Conservation (phyloP, 1,284 basidiomycete species). For the Xerocomus amazonicus region DNA sequence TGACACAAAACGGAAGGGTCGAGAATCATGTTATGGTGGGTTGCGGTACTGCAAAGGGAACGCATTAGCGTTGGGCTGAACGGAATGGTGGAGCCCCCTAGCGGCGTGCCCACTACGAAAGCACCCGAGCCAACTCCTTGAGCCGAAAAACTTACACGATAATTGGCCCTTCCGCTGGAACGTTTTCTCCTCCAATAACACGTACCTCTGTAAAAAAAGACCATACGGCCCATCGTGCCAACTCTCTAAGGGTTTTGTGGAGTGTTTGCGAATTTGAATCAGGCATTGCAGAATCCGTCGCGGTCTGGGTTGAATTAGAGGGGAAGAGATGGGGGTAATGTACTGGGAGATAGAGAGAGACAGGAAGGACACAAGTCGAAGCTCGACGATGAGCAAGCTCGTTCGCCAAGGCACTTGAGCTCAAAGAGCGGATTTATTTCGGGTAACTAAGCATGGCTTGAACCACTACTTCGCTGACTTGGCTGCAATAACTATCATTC, state of each 20-base stretch:
- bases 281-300: slow-evolving; percentile 6
- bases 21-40: slow-evolving; percentile 91
- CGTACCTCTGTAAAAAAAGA: slow-evolving; percentile 87
- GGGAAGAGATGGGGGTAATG: slow-evolving; percentile 2
- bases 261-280: slow-evolving; percentile 42
- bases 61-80: slow-evolving; percentile 11
- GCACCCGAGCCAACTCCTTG: not conserved
- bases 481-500: no score
- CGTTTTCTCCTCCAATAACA: slow-evolving; percentile 81
- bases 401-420: not conserved
- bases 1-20: slow-evolving; percentile 79
- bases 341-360: slow-evolving; percentile 4
- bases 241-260: slow-evolving; percentile 61
- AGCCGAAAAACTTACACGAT: slow-evolving; percentile 67
- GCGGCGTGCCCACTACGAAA: not conserved
- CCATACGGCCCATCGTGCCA: slow-evolving; percentile 72
- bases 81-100: not conserved
- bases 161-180: slow-evolving; percentile 79
- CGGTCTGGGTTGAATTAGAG: slow-evolving; percentile 8
- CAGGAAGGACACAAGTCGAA: not conserved
- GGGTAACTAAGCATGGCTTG: not conserved
- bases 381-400: not conserved
- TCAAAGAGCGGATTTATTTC: not conserved
- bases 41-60: slow-evolving; percentile 59
- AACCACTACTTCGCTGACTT: no score